Percentiles rank a stretch among this genome's conserved stretches.
phyloP scores from a whole-genome alignment of 768 basidiomycete genomes.

The Termitomyces sp. region DNA sequence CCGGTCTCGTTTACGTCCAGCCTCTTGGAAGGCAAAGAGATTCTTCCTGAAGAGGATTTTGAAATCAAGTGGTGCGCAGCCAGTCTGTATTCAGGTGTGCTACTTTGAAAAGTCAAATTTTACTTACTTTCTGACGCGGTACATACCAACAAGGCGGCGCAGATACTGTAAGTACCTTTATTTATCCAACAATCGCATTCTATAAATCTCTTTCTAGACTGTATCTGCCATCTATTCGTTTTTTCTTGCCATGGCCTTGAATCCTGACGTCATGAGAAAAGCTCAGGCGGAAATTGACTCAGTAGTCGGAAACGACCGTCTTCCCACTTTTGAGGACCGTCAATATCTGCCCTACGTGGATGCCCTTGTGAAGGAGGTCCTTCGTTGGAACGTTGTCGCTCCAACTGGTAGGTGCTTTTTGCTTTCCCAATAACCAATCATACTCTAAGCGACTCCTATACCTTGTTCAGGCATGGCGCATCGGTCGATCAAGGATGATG shows the following conservation, averaged over 20 bases:
- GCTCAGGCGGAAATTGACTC: not conserved
- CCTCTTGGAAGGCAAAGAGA: not conserved
- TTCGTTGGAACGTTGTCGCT: not conserved
- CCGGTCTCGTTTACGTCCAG: not conserved
- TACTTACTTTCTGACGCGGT: not conserved
- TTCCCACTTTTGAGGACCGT: too few relatives aligned
- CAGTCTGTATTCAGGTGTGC: too few relatives aligned
- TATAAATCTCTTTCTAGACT: not conserved
- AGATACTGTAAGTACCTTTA: not conserved
- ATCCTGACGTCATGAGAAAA: not conserved
- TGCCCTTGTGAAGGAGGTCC: too few relatives aligned
- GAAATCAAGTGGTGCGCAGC: too few relatives aligned
- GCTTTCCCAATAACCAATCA: too few relatives aligned
- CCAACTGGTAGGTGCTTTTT: not conserved
- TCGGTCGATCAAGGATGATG: not conserved
- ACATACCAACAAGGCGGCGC: not conserved
- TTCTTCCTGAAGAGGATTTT: not conserved
- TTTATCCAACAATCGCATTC: too few relatives aligned
- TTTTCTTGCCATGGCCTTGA: not conserved
- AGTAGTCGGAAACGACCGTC: too few relatives aligned
- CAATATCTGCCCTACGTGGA: too few relatives aligned
- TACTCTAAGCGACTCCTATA: too few relatives aligned
- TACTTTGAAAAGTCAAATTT: not conserved
- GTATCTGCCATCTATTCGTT: not conserved
- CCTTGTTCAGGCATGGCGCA: not conserved